A percentile compares a stretch with the other conserved stretches of the same genome.
These are phyloP conservation scores for Cladorrhinum sp. DNA, from an alignment of 2,329 filamentous ascomycete species.

Conservation along the genomic window DNA sequence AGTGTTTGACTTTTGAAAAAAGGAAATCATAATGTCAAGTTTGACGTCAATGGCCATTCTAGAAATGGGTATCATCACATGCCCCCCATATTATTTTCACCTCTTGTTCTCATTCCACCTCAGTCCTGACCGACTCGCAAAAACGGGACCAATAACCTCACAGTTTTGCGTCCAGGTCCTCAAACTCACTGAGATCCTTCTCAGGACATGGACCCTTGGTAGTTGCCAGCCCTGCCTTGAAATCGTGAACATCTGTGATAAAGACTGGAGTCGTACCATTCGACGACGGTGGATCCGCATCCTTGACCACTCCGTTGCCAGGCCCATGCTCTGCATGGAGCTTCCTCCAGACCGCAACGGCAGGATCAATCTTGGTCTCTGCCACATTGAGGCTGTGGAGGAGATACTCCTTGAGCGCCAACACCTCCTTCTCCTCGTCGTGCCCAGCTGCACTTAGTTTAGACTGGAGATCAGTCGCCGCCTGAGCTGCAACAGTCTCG, in stretches of 20 bases:
- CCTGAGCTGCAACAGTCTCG: constrained; percentile 32
- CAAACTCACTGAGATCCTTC: constrained; percentile 76
- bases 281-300: constrained; percentile 32
- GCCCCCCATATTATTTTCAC: neutral
- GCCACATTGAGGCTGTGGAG: constrained; percentile 46
- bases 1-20: neutral
- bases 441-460: constrained; percentile 36
- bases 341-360: constrained; percentile 36
- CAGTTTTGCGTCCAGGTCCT: constrained; percentile 81
- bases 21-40: neutral
- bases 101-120: neutral
- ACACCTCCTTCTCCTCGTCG: constrained; percentile 48
- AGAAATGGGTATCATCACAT: neutral
- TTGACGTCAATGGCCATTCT: neutral
- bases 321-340: constrained; percentile 33
- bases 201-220: constrained; percentile 71
- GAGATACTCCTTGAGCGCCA: constrained; percentile 51
- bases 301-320: constrained; percentile 23
- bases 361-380: constrained; percentile 48
- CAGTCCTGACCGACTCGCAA: neutral
- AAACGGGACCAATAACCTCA: constrained; percentile 37
- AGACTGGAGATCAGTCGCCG: constrained; percentile 35
- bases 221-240: constrained; percentile 71
- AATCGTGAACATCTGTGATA: constrained; percentile 76
- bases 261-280: constrained; percentile 55